Base-by-base conservation (phyloP, 192 early-diverging fungal genomes). In the Allomyces arbusculus region DNA sequence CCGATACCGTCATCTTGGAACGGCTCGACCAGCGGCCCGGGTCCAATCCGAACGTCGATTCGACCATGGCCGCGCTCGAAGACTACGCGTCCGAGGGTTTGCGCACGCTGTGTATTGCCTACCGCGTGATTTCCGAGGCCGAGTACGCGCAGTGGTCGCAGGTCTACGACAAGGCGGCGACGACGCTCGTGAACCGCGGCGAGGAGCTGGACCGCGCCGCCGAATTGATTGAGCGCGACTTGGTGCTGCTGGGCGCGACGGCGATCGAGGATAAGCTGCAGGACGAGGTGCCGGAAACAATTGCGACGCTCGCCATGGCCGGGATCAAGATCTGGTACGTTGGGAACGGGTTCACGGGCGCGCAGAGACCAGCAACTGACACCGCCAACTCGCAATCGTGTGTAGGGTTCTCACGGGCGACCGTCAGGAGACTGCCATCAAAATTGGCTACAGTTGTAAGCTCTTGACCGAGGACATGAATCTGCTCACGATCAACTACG, bases 361-460 rank as follows among this genome's bases (percentile, higher is more conserved):
- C 26, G 26, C 26, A 4, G 2, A 28, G 26, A 28, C 26, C 1
- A 28, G 2, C 3, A 40, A 40, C 33, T 40, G 33, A 40, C 33
- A n/a, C 26, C 4, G 4, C 4, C 26, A 4, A 28, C 4, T 28
- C 26, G 26, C 2, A 28, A 28, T 3, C 26, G 26, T 28, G 26
- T 40, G 33, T 40, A 40, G 33, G 94, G 92, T 99, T 11, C 75
- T 99, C 70, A 99, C 96, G 12, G 96, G 96, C 61, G 96, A 99
- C 74, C 74, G 93, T 45, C 96, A 99, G 73, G 96, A 99, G 73
- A 99, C 96, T 3, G 95, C 96, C n/a, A 97, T 99, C 78, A 99
- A 99, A 73, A 99, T 99, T 77, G 96, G 93, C 19, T 95, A 92
- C 70, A 89, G 86, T 58, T 97, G 93, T 78, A 95, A 97, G 75